phyloP scores from a whole-genome alignment of 192 early-diverging fungal species.

The Allomyces javanicus region DNA sequence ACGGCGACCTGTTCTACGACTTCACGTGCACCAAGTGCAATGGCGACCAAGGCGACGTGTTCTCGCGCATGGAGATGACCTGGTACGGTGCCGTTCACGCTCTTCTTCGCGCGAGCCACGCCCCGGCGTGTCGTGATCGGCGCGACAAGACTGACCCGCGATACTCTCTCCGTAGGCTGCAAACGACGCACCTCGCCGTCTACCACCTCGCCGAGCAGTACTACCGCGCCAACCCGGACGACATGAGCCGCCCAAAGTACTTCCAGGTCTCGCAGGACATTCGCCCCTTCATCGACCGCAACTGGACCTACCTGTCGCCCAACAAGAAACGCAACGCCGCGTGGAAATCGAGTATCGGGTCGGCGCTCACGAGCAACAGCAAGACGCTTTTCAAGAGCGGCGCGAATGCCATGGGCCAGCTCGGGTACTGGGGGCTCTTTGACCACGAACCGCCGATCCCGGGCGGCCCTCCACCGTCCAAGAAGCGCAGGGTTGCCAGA shows the following conservation, averaged over 20 bases:
- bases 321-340: background rate
- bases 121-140: no score
- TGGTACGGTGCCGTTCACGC: no score
- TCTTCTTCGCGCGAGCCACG: no score
- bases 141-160: no score
- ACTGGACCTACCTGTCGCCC: background rate
- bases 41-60: no score
- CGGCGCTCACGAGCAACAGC: background rate
- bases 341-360: background rate
- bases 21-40: no score
- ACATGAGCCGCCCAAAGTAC: background rate
- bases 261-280: background rate
- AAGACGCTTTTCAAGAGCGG: background rate
- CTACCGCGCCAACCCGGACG: no score
- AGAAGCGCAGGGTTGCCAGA: background rate
- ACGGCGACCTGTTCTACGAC: no score
- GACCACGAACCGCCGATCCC: background rate
- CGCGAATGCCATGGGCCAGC: background rate
- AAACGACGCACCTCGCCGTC: no score
- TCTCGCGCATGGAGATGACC: no score
- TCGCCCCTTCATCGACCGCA: background rate
- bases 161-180: no score
- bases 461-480: background rate
- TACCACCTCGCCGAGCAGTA: no score
- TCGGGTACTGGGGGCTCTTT: background rate